phyloP scores from a whole-genome alignment of 176 grass and related monocot genomes.

The Olyra latifolia region DNA sequence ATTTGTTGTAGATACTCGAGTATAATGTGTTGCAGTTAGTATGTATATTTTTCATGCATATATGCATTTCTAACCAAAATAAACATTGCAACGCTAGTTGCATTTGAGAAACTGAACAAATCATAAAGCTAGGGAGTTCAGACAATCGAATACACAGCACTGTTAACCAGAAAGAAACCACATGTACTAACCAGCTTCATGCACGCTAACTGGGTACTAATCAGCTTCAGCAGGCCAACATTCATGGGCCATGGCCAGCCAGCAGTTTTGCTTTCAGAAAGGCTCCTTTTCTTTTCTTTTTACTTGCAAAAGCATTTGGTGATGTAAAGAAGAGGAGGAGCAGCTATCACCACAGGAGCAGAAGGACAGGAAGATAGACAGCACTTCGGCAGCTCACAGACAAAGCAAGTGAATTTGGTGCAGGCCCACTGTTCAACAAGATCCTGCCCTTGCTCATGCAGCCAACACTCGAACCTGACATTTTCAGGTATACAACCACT shows the following conservation, averaged over 20 bases:
- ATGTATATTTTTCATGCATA: not conserved
- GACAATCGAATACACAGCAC: not conserved
- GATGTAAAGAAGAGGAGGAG: too few relatives aligned
- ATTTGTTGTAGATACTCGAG: not conserved
- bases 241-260: not conserved
- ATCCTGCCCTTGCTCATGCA: too few relatives aligned
- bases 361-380: too few relatives aligned
- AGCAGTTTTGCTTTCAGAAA: constrained; percentile 9
- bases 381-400: too few relatives aligned
- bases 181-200: not conserved
- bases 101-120: too few relatives aligned
- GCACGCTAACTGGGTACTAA: not conserved
- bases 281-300: not conserved
- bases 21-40: not conserved
- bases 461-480: too few relatives aligned
- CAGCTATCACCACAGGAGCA: too few relatives aligned
- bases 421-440: too few relatives aligned
- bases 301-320: too few relatives aligned
- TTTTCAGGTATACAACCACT: too few relatives aligned
- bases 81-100: too few relatives aligned
- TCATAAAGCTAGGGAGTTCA: not conserved
- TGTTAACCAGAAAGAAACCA: not conserved
- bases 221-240: constrained; percentile 26
- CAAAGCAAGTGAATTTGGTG: too few relatives aligned
- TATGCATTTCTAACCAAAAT: not conserved